Percentiles rank a stretch among this genome's conserved stretches.
Evolutionary conservation across 75 land plant species (phyloP).

Genomic region (Selaginella moellendorffii): DNA sequence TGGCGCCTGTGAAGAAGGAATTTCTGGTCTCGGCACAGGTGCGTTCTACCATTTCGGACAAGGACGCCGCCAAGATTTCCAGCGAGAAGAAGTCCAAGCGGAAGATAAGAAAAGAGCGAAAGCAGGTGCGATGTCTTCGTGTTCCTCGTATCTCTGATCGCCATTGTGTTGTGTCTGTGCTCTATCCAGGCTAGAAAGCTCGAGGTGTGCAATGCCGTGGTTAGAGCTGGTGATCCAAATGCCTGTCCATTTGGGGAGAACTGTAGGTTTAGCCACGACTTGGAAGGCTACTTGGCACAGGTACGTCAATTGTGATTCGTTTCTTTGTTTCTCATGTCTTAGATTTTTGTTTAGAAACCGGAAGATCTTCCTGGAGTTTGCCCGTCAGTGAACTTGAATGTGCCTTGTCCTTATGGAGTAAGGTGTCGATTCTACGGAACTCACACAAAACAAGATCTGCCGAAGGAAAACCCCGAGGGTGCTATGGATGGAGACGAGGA

Average conservation of each 20-base stretch:
- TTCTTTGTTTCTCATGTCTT: too few relatives aligned
- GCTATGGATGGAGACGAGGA: too few relatives aligned
- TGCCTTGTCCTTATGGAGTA: conserved; percentile 50
- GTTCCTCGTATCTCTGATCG: too few relatives aligned
- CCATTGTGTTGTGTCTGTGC: conserved; percentile 2
- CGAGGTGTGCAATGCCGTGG: conserved; percentile 66
- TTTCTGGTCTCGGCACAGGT: conserved; percentile 32
- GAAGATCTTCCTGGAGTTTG: conserved; percentile 64
- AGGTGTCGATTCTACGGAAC: conserved; percentile 61
- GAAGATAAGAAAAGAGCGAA: conserved; percentile 67
- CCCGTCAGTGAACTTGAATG: conserved; percentile 32
- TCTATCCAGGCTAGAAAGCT: conserved; percentile 59
- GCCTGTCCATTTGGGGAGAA: conserved; percentile 44
- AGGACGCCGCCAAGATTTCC: conserved; percentile 22
- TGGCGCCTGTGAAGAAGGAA: conserved; percentile 76
- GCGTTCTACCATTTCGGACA: not conserved
- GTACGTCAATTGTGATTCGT: too few relatives aligned
- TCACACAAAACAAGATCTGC: conserved; percentile 25
- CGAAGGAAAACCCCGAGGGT: conserved; percentile 2
- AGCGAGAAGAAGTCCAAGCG: conserved; percentile 80
- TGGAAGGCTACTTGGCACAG: conserved; percentile 62
- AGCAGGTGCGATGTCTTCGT: conserved; percentile 38
- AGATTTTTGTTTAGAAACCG: too few relatives aligned
- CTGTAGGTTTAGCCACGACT: conserved; percentile 78
- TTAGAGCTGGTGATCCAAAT: conserved; percentile 47